phyloP scores from a whole-genome alignment of 352 stramenopile species.

The Globisporangium recalcitrans region DNA sequence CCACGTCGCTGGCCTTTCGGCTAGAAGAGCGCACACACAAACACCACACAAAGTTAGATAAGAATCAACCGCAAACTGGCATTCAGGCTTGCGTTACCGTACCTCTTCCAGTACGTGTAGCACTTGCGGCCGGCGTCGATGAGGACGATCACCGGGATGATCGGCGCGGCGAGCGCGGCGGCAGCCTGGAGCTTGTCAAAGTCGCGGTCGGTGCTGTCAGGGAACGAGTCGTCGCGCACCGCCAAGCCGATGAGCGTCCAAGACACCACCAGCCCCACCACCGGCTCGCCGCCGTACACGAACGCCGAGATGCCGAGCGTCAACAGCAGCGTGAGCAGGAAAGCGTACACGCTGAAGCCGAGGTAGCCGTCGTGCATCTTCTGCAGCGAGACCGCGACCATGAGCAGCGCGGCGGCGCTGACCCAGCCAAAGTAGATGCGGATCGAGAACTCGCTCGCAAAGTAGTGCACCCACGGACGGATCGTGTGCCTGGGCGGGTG shows the following conservation, averaged over 20 bases:
- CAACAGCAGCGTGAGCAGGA: conserved; percentile 33
- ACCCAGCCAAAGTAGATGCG: conserved; percentile 59
- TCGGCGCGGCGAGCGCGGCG: conserved; percentile 35
- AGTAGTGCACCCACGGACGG: conserved; percentile 46
- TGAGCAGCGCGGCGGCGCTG: conserved; percentile 34
- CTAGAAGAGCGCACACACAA: neutral
- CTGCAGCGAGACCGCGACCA: conserved; percentile 43
- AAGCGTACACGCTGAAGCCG: conserved; percentile 39
- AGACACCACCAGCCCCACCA: conserved; percentile 43
- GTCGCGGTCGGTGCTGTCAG: conserved; percentile 31
- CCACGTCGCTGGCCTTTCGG: conserved; percentile 28
- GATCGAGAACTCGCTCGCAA: conserved; percentile 53
- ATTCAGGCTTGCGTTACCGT: too few relatives aligned
- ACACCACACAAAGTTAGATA: neutral
- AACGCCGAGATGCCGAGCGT: conserved; percentile 43
- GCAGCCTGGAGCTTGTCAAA: conserved; percentile 47
- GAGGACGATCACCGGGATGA: conserved; percentile 40
- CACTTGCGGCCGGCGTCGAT: conserved; percentile 39
- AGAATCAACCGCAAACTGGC: too few relatives aligned
- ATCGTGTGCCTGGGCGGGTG: conserved; percentile 37
- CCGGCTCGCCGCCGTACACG: conserved; percentile 41
- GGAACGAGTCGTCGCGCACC: conserved; percentile 34
- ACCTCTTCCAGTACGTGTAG: conserved; percentile 50
- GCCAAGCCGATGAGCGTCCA: conserved; percentile 41
- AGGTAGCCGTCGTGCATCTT: conserved; percentile 41